Percentiles rank a stretch among this genome's conserved stretches.
These are phyloP conservation scores for Microdochium trichocladiopsis DNA, from an alignment of 2,329 filamentous ascomycete species.

Conservation along the genomic window DNA sequence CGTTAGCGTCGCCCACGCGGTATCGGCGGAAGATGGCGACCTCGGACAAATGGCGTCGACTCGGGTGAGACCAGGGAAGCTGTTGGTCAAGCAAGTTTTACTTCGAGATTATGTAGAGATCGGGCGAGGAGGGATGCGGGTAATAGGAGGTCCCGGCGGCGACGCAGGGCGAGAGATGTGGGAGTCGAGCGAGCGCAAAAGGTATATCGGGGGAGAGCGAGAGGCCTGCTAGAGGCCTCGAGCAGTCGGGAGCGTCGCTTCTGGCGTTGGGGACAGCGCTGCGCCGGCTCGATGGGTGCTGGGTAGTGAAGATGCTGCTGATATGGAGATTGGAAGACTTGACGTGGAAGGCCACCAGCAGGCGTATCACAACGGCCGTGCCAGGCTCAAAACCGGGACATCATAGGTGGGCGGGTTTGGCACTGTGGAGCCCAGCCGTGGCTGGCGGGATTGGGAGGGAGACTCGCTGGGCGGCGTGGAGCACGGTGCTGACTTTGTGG, in stretches of 20 bases:
- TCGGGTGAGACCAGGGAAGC: background rate
- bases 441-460: background rate
- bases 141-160: background rate
- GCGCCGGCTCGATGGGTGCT: background rate
- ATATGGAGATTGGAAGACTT: background rate
- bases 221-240: background rate
- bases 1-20: background rate
- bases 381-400: background rate
- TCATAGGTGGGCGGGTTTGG: background rate
- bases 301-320: background rate
- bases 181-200: background rate
- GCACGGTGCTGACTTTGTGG: background rate
- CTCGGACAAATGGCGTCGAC: background rate
- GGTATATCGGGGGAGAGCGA: background rate
- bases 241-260: background rate
- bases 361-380: background rate
- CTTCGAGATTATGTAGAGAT: background rate
- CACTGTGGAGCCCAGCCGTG: background rate
- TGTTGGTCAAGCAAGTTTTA: background rate
- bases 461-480: background rate
- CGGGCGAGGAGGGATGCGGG: background rate
- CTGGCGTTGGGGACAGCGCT: background rate
- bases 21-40: background rate
- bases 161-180: constrained; percentile 8
- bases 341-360: background rate